Percentiles rank a stretch among this genome's conserved stretches.
Evolutionary conservation across 495 filamentous ascomycete species (phyloP).

Genomic region (Penicillium roqueforti): DNA sequence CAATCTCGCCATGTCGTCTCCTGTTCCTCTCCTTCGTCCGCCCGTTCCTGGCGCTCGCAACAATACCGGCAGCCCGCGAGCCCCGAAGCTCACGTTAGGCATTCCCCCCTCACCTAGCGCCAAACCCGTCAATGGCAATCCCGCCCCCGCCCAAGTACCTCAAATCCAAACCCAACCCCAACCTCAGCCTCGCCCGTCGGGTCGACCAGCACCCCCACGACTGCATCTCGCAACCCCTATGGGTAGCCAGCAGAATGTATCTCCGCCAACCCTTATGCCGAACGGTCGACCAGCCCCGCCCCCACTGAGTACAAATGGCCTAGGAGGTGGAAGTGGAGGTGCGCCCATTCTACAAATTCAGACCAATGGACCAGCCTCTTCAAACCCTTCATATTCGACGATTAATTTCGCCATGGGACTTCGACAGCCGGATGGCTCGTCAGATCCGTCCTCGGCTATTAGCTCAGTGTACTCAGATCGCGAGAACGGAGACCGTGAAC

Average conservation of each 20-base stretch:
- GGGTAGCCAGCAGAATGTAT: slow-evolving; percentile 61
- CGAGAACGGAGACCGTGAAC: slow-evolving; percentile 69
- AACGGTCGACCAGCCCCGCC: slow-evolving; percentile 51
- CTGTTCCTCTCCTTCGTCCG: slow-evolving; percentile 78
- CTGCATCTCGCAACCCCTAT: slow-evolving; percentile 81
- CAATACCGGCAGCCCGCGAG: slow-evolving; percentile 51
- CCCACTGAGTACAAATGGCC: slow-evolving; percentile 50
- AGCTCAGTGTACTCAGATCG: slow-evolving; percentile 76
- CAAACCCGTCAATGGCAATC: slow-evolving; percentile 56
- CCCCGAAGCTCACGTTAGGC: slow-evolving; percentile 78
- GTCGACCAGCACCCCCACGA: slow-evolving; percentile 59
- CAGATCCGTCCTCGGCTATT: slow-evolving; percentile 85
- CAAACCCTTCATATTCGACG: slow-evolving; percentile 77
- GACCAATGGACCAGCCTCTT: slow-evolving; percentile 70
- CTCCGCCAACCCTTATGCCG: slow-evolving; percentile 48
- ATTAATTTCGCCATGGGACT: slow-evolving; percentile 67
- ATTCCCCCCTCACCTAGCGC: slow-evolving; percentile 80
- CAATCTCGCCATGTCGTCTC: slow-evolving; percentile 68
- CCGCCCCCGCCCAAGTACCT: slow-evolving; percentile 18
- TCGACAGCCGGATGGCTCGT: slow-evolving; percentile 58
- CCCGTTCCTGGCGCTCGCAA: slow-evolving; percentile 71
- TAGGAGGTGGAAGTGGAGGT: slow-evolving; percentile 70
- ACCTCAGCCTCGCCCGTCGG: slow-evolving; percentile 30
- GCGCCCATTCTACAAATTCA: slow-evolving; percentile 71
- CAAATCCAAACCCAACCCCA: slow-evolving; percentile 23